Evolutionary conservation across 495 filamentous ascomycete species (phyloP).

Genomic region (Penicillium simplicissimum): DNA sequence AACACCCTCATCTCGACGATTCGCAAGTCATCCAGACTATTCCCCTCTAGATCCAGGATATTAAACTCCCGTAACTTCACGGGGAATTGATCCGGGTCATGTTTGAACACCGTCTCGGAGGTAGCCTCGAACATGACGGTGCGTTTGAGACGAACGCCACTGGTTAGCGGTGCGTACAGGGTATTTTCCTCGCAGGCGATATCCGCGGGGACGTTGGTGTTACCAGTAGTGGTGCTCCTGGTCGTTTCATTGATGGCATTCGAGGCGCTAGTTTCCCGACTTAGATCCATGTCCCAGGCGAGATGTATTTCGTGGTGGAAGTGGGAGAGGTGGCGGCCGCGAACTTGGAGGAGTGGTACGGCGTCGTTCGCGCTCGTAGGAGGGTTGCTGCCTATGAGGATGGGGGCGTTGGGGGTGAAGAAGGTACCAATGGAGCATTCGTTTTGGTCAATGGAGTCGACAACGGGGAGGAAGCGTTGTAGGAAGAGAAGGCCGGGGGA

Average conservation of each 20-base stretch:
- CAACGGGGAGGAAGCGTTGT: conserved; percentile 21
- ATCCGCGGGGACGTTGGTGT: not conserved
- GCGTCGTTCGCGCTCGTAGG: conserved; percentile 12
- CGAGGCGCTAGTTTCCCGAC: not conserved
- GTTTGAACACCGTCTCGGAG: conserved; percentile 20
- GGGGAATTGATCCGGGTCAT: conserved; percentile 27
- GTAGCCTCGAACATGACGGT: conserved; percentile 33
- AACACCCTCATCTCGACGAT: conserved; percentile 29
- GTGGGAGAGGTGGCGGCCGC: conserved; percentile 15
- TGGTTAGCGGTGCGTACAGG: conserved; percentile 14
- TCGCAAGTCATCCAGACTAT: conserved; percentile 9
- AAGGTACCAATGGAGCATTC: conserved; percentile 14
- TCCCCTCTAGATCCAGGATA: conserved; percentile 23
- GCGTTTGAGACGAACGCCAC: conserved; percentile 16
- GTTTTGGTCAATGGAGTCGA: conserved; percentile 19
- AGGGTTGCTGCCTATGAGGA: conserved; percentile 22
- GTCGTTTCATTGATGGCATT: not conserved
- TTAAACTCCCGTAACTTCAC: conserved; percentile 29
- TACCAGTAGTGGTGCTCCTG: not conserved
- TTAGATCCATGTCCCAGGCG: conserved; percentile 30
- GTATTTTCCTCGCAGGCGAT: not conserved
- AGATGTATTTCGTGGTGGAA: conserved; percentile 25
- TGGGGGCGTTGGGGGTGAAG: conserved; percentile 22
- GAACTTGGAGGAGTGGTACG: conserved; percentile 22
- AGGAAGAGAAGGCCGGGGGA: conserved; percentile 29